These are phyloP conservation scores for Vickermania ingenoplastis DNA, from an alignment of 208 protist species.

Conservation along the genomic window DNA sequence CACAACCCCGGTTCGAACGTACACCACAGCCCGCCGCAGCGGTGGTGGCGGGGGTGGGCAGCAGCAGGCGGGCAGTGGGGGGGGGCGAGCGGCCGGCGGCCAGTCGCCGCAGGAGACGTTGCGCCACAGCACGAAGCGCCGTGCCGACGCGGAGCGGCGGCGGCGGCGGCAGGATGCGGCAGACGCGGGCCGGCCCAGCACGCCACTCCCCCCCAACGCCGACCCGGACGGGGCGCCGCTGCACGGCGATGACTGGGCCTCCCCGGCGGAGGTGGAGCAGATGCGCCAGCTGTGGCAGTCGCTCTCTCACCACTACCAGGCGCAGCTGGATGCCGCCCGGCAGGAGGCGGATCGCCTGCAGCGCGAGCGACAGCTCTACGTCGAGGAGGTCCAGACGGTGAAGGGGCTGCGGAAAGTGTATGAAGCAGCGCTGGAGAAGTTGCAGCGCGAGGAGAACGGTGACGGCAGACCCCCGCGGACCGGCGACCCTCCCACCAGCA, in stretches of 20 bases:
- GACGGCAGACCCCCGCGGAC: slow-evolving; percentile 8
- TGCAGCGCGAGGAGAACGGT: neutral
- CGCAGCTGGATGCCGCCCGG: slow-evolving; percentile 21
- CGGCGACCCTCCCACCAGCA: slow-evolving; percentile 16
- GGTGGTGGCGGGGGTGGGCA: neutral
- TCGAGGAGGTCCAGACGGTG: slow-evolving; percentile 10
- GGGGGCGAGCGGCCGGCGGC: no score
- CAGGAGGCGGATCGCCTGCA: slow-evolving; percentile 13
- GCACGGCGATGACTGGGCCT: slow-evolving; percentile 46
- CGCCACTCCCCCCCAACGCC: neutral
- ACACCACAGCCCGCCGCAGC: neutral
- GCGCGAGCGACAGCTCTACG: slow-evolving; percentile 12
- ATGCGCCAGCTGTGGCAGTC: slow-evolving; percentile 29
- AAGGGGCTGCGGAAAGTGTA: slow-evolving; percentile 31
- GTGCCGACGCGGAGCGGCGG: neutral
- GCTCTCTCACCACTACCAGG: slow-evolving; percentile 24
- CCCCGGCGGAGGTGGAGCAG: slow-evolving; percentile 58
- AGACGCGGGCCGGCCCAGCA: no score
- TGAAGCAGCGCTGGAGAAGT: slow-evolving; percentile 11
- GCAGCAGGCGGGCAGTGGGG: neutral
- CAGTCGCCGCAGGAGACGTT: neutral
- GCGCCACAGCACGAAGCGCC: neutral
- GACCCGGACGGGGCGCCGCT: neutral
- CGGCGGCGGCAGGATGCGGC: neutral
- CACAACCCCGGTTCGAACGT: neutral